Evolutionary conservation across 129 eudicot species (phyloP).

Genomic region (Erigeron canadensis): DNA sequence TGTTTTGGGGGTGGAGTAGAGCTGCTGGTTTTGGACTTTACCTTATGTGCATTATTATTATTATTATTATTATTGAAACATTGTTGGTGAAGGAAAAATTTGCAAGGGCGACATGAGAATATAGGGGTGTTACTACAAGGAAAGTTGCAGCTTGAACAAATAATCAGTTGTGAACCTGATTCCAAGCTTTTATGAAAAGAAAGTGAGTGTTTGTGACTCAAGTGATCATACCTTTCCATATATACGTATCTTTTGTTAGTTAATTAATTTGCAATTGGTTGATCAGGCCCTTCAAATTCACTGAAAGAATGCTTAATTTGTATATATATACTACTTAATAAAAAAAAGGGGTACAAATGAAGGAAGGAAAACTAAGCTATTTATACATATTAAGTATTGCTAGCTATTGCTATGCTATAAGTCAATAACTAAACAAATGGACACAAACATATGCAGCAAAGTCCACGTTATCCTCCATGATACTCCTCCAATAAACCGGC

Average conservation of each 20-base stretch:
- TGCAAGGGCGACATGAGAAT: slow-evolving; percentile 24
- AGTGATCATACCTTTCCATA: slow-evolving; percentile 26
- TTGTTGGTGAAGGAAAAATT: slow-evolving; percentile 28
- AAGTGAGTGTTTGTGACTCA: slow-evolving; percentile 28
- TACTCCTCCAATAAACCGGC: no score
- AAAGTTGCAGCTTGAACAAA: slow-evolving; percentile 32
- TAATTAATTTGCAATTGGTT: neutral
- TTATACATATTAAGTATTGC: no score
- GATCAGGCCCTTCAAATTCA: no score
- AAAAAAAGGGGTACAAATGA: no score
- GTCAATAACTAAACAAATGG: no score
- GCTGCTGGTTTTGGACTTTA: neutral
- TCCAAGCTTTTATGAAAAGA: slow-evolving; percentile 26
- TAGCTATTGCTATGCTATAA: no score
- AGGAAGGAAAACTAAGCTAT: no score
- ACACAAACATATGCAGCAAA: no score
- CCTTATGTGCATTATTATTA: neutral
- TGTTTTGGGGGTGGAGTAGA: neutral
- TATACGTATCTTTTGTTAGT: neutral
- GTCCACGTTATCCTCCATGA: no score
- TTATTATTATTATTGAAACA: slow-evolving; percentile 11
- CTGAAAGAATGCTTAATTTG: no score
- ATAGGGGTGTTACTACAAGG: slow-evolving; percentile 25
- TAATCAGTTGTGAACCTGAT: slow-evolving; percentile 20
- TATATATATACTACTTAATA: no score